phyloP scores from a whole-genome alignment of 129 eudicot species.

The Dittrichia graveolens region DNA sequence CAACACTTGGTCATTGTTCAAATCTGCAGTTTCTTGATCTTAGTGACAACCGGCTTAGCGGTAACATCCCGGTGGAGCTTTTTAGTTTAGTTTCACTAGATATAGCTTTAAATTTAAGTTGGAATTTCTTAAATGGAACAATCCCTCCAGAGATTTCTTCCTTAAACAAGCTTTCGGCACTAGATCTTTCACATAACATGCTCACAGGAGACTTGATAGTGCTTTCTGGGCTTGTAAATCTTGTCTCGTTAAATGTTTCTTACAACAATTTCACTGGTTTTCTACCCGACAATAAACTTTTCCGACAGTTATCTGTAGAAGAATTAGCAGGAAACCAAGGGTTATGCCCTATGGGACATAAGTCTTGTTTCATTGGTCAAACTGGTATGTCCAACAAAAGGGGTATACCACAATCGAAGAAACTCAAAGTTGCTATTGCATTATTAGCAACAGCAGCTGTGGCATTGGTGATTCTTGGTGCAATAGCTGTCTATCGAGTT shows the following conservation, averaged over 20 bases:
- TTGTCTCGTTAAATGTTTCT: slow-evolving; percentile 83
- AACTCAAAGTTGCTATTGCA: slow-evolving; percentile 63
- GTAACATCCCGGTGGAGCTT: slow-evolving; percentile 71
- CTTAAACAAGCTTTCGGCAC: slow-evolving; percentile 67
- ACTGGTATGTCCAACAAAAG: slow-evolving; percentile 21
- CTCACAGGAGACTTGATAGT: slow-evolving; percentile 64
- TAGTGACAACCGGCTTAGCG: slow-evolving; percentile 62
- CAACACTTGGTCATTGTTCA: slow-evolving; percentile 52
- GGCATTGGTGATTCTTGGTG: slow-evolving; percentile 60
- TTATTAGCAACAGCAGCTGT: slow-evolving; percentile 50
- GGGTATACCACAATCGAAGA: slow-evolving; percentile 43
- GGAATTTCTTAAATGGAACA: slow-evolving; percentile 63
- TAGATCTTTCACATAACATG: slow-evolving; percentile 85
- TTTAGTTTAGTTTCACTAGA: slow-evolving; percentile 65
- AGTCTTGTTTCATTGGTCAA: slow-evolving; percentile 67
- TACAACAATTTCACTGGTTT: slow-evolving; percentile 84
- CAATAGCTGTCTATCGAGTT: slow-evolving; percentile 58
- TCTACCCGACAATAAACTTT: slow-evolving; percentile 84
- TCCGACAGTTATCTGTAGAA: slow-evolving; percentile 59
- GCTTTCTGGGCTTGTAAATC: slow-evolving; percentile 69
- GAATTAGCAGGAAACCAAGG: slow-evolving; percentile 75
- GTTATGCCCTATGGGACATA: slow-evolving; percentile 59
- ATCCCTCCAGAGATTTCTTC: slow-evolving; percentile 69
- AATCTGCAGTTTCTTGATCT: slow-evolving; percentile 80
- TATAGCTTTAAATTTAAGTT: slow-evolving; percentile 80